A percentile compares a stretch with the other conserved stretches of the same genome.
Evolutionary conservation across 2,329 filamentous ascomycete genomes (phyloP).

Genomic region (Raffaelea albimanens): DNA sequence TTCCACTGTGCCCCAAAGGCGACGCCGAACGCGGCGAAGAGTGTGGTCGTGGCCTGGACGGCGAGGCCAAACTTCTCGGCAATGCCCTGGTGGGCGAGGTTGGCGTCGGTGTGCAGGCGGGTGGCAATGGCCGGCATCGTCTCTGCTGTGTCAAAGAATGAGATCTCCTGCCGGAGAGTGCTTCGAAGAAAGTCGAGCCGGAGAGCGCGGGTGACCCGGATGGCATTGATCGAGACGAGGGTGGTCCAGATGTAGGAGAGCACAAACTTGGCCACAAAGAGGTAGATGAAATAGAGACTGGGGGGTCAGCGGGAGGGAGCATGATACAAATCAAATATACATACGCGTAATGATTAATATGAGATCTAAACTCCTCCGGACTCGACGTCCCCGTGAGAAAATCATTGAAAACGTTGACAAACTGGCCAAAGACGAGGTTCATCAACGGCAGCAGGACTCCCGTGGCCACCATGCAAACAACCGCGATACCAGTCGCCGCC

Average conservation of each 20-base stretch:
- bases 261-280: constrained; percentile 45
- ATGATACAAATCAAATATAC: constrained; percentile 15
- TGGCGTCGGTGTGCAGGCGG: background rate
- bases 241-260: constrained; percentile 44
- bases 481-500: constrained; percentile 24
- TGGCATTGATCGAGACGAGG: constrained; percentile 21
- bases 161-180: constrained; percentile 16
- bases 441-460: constrained; percentile 40
- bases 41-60: background rate
- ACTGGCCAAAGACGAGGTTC: constrained; percentile 48
- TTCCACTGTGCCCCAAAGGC: background rate
- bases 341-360: constrained; percentile 36
- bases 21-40: background rate
- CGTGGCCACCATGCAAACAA: constrained; percentile 26
- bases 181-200: constrained; percentile 28
- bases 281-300: constrained; percentile 47
- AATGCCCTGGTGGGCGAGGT: background rate
- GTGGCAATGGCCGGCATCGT: background rate
- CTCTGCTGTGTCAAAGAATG: constrained; percentile 18
- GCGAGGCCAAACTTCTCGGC: background rate
- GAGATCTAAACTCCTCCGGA: constrained; percentile 35
- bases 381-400: constrained; percentile 38
- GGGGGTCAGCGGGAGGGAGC: constrained; percentile 3
- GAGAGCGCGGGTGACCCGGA: constrained; percentile 22
- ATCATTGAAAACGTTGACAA: constrained; percentile 45